Percentiles rank a stretch among this genome's conserved stretches.
Evolutionary conservation across 2,329 filamentous ascomycete genomes (phyloP).

Genomic region (Fusarium nodosum): DNA sequence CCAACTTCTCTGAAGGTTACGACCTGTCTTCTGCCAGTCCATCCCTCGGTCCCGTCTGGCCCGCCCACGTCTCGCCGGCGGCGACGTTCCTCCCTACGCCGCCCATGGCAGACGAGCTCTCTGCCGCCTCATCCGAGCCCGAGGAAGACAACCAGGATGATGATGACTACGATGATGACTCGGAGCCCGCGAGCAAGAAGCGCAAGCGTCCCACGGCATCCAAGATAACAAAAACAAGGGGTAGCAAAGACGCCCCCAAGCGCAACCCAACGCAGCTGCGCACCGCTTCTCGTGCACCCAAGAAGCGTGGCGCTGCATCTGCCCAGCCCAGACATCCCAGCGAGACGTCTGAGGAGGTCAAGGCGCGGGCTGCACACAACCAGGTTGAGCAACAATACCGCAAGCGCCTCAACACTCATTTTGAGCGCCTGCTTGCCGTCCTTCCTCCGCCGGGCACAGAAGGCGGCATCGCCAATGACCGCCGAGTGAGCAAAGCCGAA

Average conservation of each 20-base stretch:
- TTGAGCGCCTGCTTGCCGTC: constrained; percentile 59
- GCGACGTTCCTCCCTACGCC: constrained; percentile 46
- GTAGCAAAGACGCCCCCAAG: constrained; percentile 25
- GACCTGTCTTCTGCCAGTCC: constrained; percentile 38
- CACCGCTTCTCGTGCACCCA: constrained; percentile 47
- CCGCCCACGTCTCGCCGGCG: constrained; percentile 43
- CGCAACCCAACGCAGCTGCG: constrained; percentile 44
- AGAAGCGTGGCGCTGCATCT: constrained; percentile 41
- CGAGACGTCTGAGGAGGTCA: constrained; percentile 47
- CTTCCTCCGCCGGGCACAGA: constrained; percentile 54
- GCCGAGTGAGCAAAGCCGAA: constrained; percentile 59
- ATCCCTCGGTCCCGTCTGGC: constrained; percentile 40
- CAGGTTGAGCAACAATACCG: constrained; percentile 65
- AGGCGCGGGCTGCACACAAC: constrained; percentile 57
- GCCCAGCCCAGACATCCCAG: constrained; percentile 40
- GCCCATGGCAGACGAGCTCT: constrained; percentile 46
- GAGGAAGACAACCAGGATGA: constrained; percentile 40
- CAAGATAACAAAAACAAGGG: constrained; percentile 16
- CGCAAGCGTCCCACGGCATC: constrained; percentile 36
- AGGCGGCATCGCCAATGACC: constrained; percentile 50
- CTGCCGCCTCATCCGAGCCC: constrained; percentile 33
- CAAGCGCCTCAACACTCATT: constrained; percentile 62
- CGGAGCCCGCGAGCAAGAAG: constrained; percentile 32
- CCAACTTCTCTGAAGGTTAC: constrained; percentile 41
- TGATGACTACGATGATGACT: constrained; percentile 33